Conservation (phyloP, 2,329 filamentous ascomycete species). For the Apiospora kogelbergensis region DNA sequence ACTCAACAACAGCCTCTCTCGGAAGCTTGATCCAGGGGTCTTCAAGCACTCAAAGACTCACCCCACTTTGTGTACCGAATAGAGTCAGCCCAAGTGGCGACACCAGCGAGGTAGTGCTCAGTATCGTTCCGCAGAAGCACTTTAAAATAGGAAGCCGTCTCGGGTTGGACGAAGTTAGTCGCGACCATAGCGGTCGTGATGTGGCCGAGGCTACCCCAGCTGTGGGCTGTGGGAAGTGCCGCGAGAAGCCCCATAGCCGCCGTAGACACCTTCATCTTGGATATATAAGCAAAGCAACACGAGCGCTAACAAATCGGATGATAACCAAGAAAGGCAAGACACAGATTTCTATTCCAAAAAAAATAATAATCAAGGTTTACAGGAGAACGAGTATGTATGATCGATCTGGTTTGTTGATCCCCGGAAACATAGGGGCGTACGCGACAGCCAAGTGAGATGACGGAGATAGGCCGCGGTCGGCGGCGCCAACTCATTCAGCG, state of each 20-base stretch:
- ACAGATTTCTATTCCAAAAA: too few relatives aligned
- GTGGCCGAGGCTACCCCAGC: conserved; percentile 52
- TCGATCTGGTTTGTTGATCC: background rate
- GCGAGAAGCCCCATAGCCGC: background rate
- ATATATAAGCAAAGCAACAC: background rate
- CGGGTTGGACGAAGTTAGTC: conserved; percentile 56
- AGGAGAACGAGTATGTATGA: too few relatives aligned
- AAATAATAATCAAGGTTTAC: too few relatives aligned
- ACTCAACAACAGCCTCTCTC: background rate
- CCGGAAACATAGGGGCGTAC: background rate
- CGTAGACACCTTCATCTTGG: background rate
- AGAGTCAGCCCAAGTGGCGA: conserved; percentile 68
- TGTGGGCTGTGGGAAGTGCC: conserved; percentile 29
- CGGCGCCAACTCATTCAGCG: background rate
- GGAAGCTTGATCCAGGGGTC: too few relatives aligned
- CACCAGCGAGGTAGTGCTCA: conserved; percentile 58
- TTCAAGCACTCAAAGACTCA: background rate
- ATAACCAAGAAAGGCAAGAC: background rate
- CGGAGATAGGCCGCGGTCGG: background rate
- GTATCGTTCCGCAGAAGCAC: conserved; percentile 54
- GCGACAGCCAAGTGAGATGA: background rate
- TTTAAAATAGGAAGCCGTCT: conserved; percentile 58
- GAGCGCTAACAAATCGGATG: background rate
- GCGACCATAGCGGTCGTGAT: conserved; percentile 66
- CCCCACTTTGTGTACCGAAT: conserved; percentile 63